These are phyloP conservation scores for Saccharomycopsis oosterbeekiorum DNA, from an alignment of 805 yeast species.

Conservation along the genomic window DNA sequence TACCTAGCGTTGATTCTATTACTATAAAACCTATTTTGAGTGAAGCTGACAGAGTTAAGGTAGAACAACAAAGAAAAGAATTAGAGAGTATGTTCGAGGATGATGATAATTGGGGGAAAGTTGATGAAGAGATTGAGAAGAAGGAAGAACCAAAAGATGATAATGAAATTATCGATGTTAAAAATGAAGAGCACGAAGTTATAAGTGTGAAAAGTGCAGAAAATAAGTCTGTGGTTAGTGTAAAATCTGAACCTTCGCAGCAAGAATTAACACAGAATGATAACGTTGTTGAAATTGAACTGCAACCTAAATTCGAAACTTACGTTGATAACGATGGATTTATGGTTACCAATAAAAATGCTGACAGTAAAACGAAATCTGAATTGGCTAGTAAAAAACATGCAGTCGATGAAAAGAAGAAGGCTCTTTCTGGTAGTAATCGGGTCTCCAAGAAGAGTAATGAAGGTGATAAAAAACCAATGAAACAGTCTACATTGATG, in stretches of 20 bases:
- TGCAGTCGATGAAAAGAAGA: neutral
- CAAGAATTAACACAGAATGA: slow-evolving; percentile 28
- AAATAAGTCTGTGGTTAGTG: slow-evolving; percentile 23
- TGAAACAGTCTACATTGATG: neutral
- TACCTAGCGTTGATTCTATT: neutral
- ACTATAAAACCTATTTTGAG: neutral
- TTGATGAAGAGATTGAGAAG: slow-evolving; percentile 1
- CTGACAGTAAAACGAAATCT: slow-evolving; percentile 10
- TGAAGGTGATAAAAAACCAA: neutral
- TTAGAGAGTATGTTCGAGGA: slow-evolving; percentile 18
- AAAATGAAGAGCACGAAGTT: slow-evolving; percentile 23
- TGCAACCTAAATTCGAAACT: slow-evolving; percentile 14
- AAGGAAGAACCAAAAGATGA: neutral
- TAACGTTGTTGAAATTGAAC: slow-evolving; percentile 23
- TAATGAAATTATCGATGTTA: slow-evolving; percentile 15
- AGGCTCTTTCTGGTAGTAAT: neutral
- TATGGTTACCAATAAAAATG: slow-evolving; percentile 29
- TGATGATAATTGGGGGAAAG: slow-evolving; percentile 13
- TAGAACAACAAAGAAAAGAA: slow-evolving; percentile 7
- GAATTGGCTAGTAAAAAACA: neutral
- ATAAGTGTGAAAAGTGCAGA: slow-evolving; percentile 11
- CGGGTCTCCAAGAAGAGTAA: neutral
- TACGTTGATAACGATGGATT: slow-evolving; percentile 44
- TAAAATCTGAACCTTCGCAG: slow-evolving; percentile 29
- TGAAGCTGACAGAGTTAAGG: neutral